These are phyloP conservation scores for Diophrys appendiculata DNA, from an alignment of 73 alveolate species.

Conservation along the genomic window DNA sequence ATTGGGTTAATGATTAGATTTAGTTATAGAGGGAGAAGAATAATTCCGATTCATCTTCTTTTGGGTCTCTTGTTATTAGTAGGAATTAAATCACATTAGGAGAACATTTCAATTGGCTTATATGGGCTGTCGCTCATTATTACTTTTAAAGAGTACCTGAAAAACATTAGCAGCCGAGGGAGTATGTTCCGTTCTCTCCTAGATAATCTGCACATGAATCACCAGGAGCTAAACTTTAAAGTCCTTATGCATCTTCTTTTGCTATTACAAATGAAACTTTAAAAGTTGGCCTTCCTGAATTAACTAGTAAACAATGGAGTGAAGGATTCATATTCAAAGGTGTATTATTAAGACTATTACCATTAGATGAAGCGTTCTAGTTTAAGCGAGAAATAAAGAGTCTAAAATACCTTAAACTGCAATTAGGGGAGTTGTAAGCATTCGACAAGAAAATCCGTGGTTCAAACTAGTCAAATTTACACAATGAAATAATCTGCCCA, in stretches of 20 bases:
- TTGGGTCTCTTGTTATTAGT: constrained; percentile 18
- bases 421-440: constrained; percentile 45
- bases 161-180: neutral
- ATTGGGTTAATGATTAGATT: neutral
- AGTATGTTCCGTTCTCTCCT: neutral
- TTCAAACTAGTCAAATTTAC: neutral
- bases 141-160: constrained; percentile 23
- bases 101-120: constrained; percentile 74
- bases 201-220: neutral
- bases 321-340: constrained; percentile 68
- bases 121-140: constrained; percentile 72
- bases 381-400: constrained; percentile 45
- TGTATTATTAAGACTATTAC: constrained; percentile 39
- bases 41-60: constrained; percentile 12
- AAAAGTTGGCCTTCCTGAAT: constrained; percentile 29
- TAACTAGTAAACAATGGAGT: constrained; percentile 43
- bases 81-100: constrained; percentile 5
- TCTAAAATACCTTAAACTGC: constrained; percentile 36
- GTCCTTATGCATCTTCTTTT: neutral
- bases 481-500: constrained; percentile 4
- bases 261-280: neutral
- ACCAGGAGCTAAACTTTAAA: neutral
- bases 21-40: constrained; percentile 15
- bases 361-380: constrained; percentile 49
- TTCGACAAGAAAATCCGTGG: constrained; percentile 10